Percentiles rank a stretch among this genome's conserved stretches.
These are phyloP conservation scores for Salix brachista DNA, from an alignment of 345 rosid genomes.

Conservation along the genomic window DNA sequence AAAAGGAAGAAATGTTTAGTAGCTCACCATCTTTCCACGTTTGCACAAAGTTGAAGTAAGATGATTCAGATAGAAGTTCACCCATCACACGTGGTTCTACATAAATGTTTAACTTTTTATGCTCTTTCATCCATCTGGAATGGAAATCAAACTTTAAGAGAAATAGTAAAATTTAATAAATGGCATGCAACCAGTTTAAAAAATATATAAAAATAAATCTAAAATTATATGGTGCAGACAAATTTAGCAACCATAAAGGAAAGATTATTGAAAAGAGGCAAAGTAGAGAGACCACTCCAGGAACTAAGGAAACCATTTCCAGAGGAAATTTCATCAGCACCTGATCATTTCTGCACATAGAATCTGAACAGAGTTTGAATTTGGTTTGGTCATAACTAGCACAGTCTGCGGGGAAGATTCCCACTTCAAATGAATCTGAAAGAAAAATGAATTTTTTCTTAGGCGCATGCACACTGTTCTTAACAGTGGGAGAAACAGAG, in stretches of 20 bases:
- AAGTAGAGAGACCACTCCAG: not conserved
- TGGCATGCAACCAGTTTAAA: not conserved
- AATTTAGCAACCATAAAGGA: not conserved
- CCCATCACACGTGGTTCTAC: constrained; percentile 81
- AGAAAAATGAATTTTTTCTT: constrained; percentile 22
- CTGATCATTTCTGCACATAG: constrained; percentile 86
- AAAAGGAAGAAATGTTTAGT: not conserved
- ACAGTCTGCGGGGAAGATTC: constrained; percentile 86
- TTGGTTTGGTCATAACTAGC: constrained; percentile 87
- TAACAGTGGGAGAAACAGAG: not conserved
- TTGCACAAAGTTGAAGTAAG: constrained; percentile 64
- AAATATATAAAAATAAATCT: not conserved
- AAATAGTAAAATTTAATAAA: not conserved
- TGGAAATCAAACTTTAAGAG: constrained; percentile 14
- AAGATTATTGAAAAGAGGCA: not conserved
- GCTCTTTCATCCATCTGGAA: constrained; percentile 83
- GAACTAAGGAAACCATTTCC: constrained; percentile 3
- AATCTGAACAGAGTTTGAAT: constrained; percentile 68
- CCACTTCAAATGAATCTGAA: constrained; percentile 94
- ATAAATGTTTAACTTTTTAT: constrained; percentile 61
- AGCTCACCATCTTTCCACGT: constrained; percentile 92
- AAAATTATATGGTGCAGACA: not conserved
- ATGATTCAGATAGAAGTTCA: constrained; percentile 81
- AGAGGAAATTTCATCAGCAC: constrained; percentile 36
- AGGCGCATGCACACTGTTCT: constrained; percentile 10